Evolutionary conservation across 257 asterid genomes (phyloP), one percentile per base, ranked within the genome.

Genomic region (Jasminum sambac): DNA sequence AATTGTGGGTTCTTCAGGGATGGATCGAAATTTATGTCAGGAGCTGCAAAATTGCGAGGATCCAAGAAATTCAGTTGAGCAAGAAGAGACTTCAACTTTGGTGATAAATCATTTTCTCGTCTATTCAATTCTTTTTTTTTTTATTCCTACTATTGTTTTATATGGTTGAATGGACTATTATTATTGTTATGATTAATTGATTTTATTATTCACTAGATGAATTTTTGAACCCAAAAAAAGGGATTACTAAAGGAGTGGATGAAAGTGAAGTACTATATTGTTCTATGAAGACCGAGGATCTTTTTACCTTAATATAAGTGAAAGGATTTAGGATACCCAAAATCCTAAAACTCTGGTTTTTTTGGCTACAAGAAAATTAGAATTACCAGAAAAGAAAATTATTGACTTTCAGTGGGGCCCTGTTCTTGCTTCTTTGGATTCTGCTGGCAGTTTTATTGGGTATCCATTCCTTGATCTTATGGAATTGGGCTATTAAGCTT

Each of bases 11-110:
- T 74, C 68, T 8, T 59, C 74, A 11, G 75, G 69, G 60, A 17
- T 70, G 64, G 74, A 26, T 60, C 69, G 48, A 59, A 41, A 4
- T 6, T 34, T 4, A 14, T 50, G 12, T 72, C 64, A 12, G 10
- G 59, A 72, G 63, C 72, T 55, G 55, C 64, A 66, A 24, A n/a
- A 60, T 34, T 70, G 38, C 63, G 71, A 52, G 16, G 69, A 65
- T 43, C 60, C 77, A 23, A 72, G 69, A 65, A 68, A 72, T 71
- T 58, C 21, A 0, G 26, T 13, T 21, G 79, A 63, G 13, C 83
- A 73, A 63, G 88, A 77, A 55, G 83, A 62, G 71, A 76, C 79
- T 76, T 83, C 87, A 4, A 44, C 75, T 60, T 8, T 73, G 67
- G 57, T 66, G 86, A 79, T 86, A 63, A 69, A 66, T 37, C 38